Evolutionary conservation across 441 rosid species (phyloP).

Genomic region (Mallotus japonicus): DNA sequence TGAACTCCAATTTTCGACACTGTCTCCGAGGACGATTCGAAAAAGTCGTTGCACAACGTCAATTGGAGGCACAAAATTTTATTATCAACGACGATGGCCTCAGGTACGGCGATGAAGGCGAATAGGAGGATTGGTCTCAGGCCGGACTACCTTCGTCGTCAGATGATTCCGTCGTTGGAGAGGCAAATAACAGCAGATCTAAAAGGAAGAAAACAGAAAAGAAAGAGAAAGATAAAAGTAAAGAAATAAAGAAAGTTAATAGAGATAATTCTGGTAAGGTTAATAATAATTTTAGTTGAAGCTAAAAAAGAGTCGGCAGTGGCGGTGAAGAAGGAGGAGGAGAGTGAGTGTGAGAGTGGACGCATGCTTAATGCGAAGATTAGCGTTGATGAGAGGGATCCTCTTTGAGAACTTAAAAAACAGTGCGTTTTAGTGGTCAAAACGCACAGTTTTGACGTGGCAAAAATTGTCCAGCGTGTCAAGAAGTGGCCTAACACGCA

Average conservation of each 20-base stretch:
- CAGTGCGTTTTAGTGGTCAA: too few species aligned
- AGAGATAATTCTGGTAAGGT: slow-evolving; percentile 23
- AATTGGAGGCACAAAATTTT: slow-evolving; percentile 70
- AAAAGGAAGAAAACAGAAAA: slow-evolving; percentile 36
- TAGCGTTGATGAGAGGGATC: slow-evolving; percentile 53
- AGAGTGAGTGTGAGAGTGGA: slow-evolving; percentile 17
- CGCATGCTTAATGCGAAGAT: slow-evolving; percentile 73
- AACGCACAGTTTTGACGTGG: too few species aligned
- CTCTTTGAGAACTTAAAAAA: too few species aligned
- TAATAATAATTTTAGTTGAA: slow-evolving; percentile 26
- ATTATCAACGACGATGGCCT: slow-evolving; percentile 77
- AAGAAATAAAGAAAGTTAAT: slow-evolving; percentile 55
- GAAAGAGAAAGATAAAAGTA: slow-evolving; percentile 52
- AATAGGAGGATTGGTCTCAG: slow-evolving; percentile 87
- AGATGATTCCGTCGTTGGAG: slow-evolving; percentile 61
- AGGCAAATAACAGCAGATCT: slow-evolving; percentile 1
- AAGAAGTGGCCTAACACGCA: too few species aligned
- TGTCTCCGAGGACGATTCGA: slow-evolving; percentile 71
- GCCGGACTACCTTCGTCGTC: slow-evolving; percentile 57
- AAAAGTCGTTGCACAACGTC: slow-evolving; percentile 64
- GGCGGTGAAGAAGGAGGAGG: slow-evolving; percentile 33
- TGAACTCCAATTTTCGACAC: slow-evolving; percentile 77
- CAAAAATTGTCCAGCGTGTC: too few species aligned
- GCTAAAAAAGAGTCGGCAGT: slow-evolving; percentile 32
- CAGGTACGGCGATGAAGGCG: slow-evolving; percentile 81